Percentiles rank a stretch among this genome's conserved stretches.
phyloP scores from a whole-genome alignment of 2,329 filamentous ascomycete species.

The Diaporthe aspalathi region DNA sequence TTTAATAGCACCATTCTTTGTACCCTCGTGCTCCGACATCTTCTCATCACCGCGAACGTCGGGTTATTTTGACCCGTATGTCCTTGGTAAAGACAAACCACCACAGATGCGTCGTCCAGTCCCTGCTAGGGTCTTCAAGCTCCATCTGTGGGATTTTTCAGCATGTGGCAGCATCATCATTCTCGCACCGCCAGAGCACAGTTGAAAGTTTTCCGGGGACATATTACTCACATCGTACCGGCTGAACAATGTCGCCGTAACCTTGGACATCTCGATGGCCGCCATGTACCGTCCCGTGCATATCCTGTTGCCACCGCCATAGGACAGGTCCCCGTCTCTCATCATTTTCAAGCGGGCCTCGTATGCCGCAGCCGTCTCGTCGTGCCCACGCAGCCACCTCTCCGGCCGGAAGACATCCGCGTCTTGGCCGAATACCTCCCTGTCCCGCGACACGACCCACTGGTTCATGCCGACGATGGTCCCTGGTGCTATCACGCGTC shows the following conservation, averaged over 20 bases:
- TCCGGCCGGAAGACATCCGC: slow-evolving; percentile 6
- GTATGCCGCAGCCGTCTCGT: neutral
- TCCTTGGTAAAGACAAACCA: slow-evolving; percentile 13
- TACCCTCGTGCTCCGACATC: too few species aligned
- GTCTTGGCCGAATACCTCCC: neutral
- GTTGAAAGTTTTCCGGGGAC: neutral
- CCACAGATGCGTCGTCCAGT: neutral
- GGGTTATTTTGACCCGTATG: neutral
- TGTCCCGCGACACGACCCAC: slow-evolving; percentile 1
- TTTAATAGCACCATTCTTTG: neutral
- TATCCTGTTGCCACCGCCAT: slow-evolving; percentile 2
- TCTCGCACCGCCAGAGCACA: too few species aligned
- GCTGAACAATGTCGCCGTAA: slow-evolving; percentile 33
- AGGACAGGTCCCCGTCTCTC: neutral
- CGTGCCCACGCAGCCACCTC: neutral
- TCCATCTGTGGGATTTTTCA: neutral
- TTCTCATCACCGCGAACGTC: neutral
- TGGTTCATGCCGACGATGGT: slow-evolving; percentile 24
- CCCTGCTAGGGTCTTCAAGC: slow-evolving; percentile 7
- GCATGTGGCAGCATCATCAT: neutral
- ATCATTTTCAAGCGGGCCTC: slow-evolving; percentile 4
- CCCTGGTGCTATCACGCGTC: slow-evolving; percentile 1
- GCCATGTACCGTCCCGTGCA: neutral
- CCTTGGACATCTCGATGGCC: slow-evolving; percentile 29
- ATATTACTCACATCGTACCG: slow-evolving; percentile 26